Conservation (phyloP, 2,329 filamentous ascomycete species). For the Exophiala xenobiotica region DNA sequence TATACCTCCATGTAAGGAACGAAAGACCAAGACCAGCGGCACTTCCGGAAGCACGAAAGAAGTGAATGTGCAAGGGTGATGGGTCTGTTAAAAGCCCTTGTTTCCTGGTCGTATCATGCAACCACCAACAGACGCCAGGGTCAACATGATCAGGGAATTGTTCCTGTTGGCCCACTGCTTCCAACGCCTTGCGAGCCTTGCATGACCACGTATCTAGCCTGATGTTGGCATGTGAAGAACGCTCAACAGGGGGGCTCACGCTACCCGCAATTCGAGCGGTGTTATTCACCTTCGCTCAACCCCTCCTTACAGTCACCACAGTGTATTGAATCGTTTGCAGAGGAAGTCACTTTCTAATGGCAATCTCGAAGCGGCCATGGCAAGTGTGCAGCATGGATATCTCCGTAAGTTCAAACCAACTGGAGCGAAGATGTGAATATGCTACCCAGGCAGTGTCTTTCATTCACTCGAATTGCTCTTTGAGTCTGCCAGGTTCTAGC, state of each 20-base stretch:
- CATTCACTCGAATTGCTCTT: neutral
- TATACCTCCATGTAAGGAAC: constrained; percentile 1
- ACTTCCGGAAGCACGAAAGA: neutral
- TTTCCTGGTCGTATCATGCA: neutral
- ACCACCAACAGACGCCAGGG: neutral
- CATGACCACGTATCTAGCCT: neutral
- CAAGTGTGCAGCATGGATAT: neutral
- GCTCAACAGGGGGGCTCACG: neutral
- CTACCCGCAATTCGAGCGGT: neutral
- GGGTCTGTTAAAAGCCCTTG: neutral
- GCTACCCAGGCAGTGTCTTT: neutral
- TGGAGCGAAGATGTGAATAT: neutral
- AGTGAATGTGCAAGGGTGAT: neutral
- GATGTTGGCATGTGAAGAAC: neutral
- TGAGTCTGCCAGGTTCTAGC: neutral
- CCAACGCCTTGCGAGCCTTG: neutral
- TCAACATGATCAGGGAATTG: neutral
- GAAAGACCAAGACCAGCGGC: too few relatives aligned
- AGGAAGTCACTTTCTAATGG: neutral
- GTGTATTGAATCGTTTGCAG: neutral
- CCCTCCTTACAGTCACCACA: neutral
- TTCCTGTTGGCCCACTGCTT: neutral
- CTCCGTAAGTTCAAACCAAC: neutral
- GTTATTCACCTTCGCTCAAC: neutral
- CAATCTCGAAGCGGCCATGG: neutral